phyloP scores from a whole-genome alignment of 768 basidiomycete species.

The Candolleomyces aberdarensis region DNA sequence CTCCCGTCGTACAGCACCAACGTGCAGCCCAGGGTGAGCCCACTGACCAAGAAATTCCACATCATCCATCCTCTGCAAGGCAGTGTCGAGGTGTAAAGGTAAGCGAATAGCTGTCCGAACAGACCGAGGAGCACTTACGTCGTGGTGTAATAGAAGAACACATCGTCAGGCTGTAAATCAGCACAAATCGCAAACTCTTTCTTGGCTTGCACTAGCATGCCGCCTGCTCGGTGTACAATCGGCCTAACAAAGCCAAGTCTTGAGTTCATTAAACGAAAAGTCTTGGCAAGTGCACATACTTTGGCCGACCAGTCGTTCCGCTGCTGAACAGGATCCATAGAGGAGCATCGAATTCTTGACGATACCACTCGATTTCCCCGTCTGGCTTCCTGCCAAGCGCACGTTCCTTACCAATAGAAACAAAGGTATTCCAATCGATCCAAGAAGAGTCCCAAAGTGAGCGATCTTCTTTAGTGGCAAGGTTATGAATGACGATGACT shows the following conservation, averaged over 20 bases:
- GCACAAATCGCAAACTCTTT: conserved; percentile 71
- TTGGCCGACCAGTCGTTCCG: conserved; percentile 75
- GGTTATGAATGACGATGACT: conserved; percentile 56
- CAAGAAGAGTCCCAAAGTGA: conserved; percentile 45
- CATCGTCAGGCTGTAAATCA: conserved; percentile 61
- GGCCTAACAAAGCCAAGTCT: conserved; percentile 41
- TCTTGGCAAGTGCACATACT: conserved; percentile 36
- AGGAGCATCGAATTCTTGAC: conserved; percentile 69
- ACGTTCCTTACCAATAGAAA: conserved; percentile 41
- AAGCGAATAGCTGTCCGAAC: neutral
- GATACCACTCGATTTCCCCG: conserved; percentile 63
- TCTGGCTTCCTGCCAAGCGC: conserved; percentile 46
- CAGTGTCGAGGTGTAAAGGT: neutral
- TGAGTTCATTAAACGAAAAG: conserved; percentile 2
- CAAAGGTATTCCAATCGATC: conserved; percentile 53
- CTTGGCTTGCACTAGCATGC: conserved; percentile 71
- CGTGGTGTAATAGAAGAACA: conserved; percentile 83
- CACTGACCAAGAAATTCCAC: conserved; percentile 81
- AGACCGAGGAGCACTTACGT: conserved; percentile 46
- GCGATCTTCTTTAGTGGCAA: conserved; percentile 30
- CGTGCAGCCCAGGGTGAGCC: conserved; percentile 62
- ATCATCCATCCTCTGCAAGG: conserved; percentile 82
- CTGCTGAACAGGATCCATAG: conserved; percentile 86
- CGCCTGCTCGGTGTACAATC: conserved; percentile 76
- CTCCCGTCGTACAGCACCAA: conserved; percentile 81